Base-by-base conservation (phyloP, 331 rosid genomes). In the Saraca asoca region DNA sequence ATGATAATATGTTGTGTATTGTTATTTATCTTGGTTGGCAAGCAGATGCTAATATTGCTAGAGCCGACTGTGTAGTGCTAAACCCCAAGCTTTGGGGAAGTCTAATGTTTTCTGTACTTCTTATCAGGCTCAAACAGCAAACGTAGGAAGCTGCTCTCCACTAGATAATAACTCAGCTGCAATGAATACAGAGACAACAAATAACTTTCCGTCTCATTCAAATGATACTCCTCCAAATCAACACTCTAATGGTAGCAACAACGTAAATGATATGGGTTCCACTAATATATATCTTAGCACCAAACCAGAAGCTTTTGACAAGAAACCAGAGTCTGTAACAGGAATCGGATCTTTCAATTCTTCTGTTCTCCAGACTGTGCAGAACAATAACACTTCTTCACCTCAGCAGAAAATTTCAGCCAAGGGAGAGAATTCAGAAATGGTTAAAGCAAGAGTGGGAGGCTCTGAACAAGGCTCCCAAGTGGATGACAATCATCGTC, bases 101-200 rank as follows among this genome's bases (percentile, higher is more conserved):
- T 42, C 74, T 71, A 54, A 75, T 68, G 42, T 71, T 58, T 16
- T 68, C 57, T 69, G 33, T 57, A 15, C 46, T 75, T 70, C 48
- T 58, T 49, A 66, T 77, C 85, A 85, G 91, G 80, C 71, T 66
- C 81, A 67, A 42, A 76, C 81, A 8, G 82, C 81, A 51, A 82
- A 82, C 52, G 75, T 66, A 14, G 86, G 81, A 73, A 76, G 92
- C 79, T 83, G 85, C 69, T 81, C 88, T 51, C 79, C 79, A 5
- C 55, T 70, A 59, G 86, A 71, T 55, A 78, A 81, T 68, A 73
- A 73, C 72, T 71, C 82, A 31, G 75, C 66, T 68, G 72, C 72
- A 31, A 82, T 60, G 5, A 78, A 78, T 67, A 69, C 64, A 54
- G 85, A 62, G 51, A 52, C 71, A 53, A 38, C 51, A 5, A 52